Conservation (phyloP, 805 yeast genomes). For the Yarrowia sp. region DNA sequence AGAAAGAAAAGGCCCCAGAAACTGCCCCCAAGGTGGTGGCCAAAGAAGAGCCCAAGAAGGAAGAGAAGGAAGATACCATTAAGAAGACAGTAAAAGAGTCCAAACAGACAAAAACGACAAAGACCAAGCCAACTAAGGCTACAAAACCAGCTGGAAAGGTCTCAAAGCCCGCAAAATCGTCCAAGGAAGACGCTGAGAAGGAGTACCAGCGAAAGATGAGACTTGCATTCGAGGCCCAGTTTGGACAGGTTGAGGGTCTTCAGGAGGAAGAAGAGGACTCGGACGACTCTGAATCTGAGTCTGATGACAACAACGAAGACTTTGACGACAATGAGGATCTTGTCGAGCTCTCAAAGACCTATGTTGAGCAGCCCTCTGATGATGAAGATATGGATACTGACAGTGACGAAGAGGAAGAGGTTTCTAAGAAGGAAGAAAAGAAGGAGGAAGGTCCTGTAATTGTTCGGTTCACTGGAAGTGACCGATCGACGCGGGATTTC, state of each 20-base stretch:
- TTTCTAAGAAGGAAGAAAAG: not conserved
- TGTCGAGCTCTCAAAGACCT: conserved; percentile 12
- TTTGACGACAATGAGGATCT: conserved; percentile 31
- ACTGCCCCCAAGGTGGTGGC: not conserved
- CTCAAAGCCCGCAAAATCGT: not conserved
- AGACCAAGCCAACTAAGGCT: not conserved
- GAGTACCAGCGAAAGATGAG: conserved; percentile 29
- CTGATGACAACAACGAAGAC: conserved; percentile 29
- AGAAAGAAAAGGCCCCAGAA: not conserved
- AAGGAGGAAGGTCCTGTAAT: conserved; percentile 34
- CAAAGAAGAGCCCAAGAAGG: not conserved
- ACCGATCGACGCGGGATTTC: conserved; percentile 27
- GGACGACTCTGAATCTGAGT: conserved; percentile 3
- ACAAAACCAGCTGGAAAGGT: not conserved
- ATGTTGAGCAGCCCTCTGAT: conserved; percentile 30
- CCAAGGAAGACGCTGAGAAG: conserved; percentile 26
- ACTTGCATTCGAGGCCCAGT: conserved; percentile 39
- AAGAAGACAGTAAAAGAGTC: not conserved
- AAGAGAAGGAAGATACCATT: not conserved
- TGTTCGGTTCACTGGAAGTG: conserved; percentile 38
- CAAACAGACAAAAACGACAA: not conserved
- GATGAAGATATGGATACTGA: conserved; percentile 27
- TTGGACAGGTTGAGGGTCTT: conserved; percentile 29
- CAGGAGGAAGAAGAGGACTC: not conserved
- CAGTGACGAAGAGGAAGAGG: not conserved